Base-by-base conservation (phyloP, 371 early-diverging fungal species). In the Mucor plumbeus region DNA sequence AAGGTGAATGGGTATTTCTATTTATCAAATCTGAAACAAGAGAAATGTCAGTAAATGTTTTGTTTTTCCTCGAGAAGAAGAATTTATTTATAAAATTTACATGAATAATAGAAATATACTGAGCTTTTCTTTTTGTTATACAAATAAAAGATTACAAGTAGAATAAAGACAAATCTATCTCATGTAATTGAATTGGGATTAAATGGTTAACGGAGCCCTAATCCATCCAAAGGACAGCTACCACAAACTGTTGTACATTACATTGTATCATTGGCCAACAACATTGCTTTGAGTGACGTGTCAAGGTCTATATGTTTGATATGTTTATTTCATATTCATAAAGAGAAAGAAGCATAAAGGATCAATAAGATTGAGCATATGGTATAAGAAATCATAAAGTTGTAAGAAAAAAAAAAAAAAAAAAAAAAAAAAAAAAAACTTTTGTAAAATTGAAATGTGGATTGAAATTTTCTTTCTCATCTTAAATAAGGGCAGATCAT, bases 241-340 rank as follows among this genome's bases (percentile, higher is more conserved):
- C 53, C 26, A 53, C 53, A 53, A 31, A 53, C 26, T 11, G 53
- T 53, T 53, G 53, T 21, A 53, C 53, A 53, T 53, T 53, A 21
- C 53, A 53, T 53, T 53, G 53, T 26, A 53, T 53, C 31, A 53
- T 53, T 53, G 53, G 53, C 53, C 53, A 53, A 53, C 53, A 53
- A 53, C 53, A 31, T 7, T 53, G 26, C 43, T 7, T 26, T 59
- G 41, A 59, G 60, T 59, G 60, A 59, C 60, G 60, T 59, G 39
- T 59, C 39, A 60, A 13, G 7, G 53, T 11, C 9, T 34, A 15
- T n/a, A 34, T 19, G 47, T 19, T 19, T 26, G 3, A 26, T 33
- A 7, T 17, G 57, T 36, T 38, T 36, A 36, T n/a, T 38, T 36
- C 38, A 15, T 57, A 34, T 1, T n/a, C 1, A 8, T 57, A 7